Evolutionary conservation across 1,284 basidiomycete genomes (phyloP), one percentile per base, ranked within the genome.

Genomic region (Malassezia arunalokei): DNA sequence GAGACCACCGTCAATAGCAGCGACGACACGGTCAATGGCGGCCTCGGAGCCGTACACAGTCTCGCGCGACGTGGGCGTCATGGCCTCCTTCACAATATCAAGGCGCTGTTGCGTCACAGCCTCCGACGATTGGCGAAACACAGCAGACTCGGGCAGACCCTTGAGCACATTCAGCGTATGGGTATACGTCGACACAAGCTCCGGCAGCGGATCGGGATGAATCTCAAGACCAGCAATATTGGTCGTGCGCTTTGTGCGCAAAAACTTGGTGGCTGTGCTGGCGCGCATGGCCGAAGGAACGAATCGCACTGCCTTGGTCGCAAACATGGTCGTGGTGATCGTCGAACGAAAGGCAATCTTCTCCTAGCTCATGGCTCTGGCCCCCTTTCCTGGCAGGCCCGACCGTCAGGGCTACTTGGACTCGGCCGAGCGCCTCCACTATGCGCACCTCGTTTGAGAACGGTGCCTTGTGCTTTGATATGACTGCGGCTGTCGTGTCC

Each of bases 41-140:
- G 58, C 52, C 29, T 59, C 60, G n/a, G 54, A 43, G 27, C 45
- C 40, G 28, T 11, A 77, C 75, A 37, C 76, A 71, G 52, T 87
- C 75, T 65, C 87, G 80, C 43, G 38, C 40, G 59, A 67, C 62
- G 45, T 40, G 29, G 44, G 41, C 30, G 27, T 31, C 32, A 45
- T 39, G 6, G 38, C 59, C n/a, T 49, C 45, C 32, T 49, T 75
- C 47, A 94, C 79, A 50, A 87, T 79, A 60, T 77, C 79, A 57
- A 95, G 79, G 66, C 88, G 84, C 71, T 83, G 81, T 66, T 83
- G 81, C n/a, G 86, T 88, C 60, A 94, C 78, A 6, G 87, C 84
- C 74, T 91, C 86, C 6, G 83, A 83, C 45, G 87, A 84, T 76
- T 95, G 91, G 53, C 87, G 82, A 77, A 95, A 98, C 49, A 91